Evolutionary conservation across 2,329 filamentous ascomycete species (phyloP).

Genomic region (Coniella lustricola): DNA sequence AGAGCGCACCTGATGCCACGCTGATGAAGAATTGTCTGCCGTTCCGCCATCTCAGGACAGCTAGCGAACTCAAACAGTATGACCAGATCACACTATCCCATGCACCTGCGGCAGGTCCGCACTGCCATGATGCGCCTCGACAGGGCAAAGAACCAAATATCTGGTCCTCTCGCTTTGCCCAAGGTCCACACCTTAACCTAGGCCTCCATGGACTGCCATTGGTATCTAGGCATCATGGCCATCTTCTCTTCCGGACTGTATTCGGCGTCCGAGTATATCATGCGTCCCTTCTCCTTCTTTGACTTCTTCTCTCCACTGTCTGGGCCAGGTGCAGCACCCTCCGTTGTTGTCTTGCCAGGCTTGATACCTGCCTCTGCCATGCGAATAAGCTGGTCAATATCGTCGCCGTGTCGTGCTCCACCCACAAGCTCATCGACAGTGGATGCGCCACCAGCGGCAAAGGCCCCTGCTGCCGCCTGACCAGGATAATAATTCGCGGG

Average conservation of each 20-base stretch:
- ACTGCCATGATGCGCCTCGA: too few relatives aligned
- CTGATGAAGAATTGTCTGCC: too few relatives aligned
- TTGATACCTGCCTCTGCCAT: conserved; percentile 57
- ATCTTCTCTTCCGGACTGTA: conserved; percentile 85
- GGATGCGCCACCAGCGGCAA: conserved; percentile 29
- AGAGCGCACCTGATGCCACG: too few relatives aligned
- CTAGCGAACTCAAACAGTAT: too few relatives aligned
- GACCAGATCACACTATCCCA: too few relatives aligned
- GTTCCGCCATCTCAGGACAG: too few relatives aligned
- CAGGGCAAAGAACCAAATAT: too few relatives aligned
- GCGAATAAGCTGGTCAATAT: conserved; percentile 59
- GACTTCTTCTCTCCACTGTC: conserved; percentile 52
- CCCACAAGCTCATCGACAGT: conserved; percentile 42
- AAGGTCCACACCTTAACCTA: too few relatives aligned
- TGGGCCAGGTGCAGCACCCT: conserved; percentile 26
- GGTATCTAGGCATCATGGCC: conserved; percentile 70
- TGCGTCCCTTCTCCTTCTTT: conserved; percentile 57
- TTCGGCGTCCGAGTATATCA: conserved; percentile 77
- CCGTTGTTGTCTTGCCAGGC: conserved; percentile 28
- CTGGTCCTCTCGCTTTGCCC: too few relatives aligned
- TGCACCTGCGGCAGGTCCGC: too few relatives aligned
- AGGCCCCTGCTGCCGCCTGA: conserved; percentile 22
- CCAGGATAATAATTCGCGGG: conserved; percentile 21
- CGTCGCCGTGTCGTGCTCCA: conserved; percentile 44
- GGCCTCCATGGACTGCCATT: conserved; percentile 30